These are phyloP conservation scores for Cucurbita argyrosperma DNA, from an alignment of 306 rosid species.

Conservation along the genomic window DNA sequence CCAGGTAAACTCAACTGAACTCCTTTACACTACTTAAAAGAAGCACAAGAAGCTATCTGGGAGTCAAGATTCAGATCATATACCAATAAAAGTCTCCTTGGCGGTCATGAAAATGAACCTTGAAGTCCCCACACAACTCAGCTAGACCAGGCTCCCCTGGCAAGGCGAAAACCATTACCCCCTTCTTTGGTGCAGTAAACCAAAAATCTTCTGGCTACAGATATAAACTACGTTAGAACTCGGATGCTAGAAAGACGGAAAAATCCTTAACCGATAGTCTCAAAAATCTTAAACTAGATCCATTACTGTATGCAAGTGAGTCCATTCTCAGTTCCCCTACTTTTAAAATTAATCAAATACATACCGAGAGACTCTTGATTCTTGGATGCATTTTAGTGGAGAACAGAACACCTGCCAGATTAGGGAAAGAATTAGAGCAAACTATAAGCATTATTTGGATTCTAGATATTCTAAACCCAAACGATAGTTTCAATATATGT, in stretches of 20 bases:
- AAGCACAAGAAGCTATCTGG: neutral
- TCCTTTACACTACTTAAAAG: slow-evolving; percentile 2
- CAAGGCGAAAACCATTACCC: slow-evolving; percentile 90
- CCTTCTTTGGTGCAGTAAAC: slow-evolving; percentile 96
- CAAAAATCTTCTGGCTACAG: slow-evolving; percentile 88
- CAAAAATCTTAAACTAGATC: neutral
- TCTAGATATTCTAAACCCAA: neutral
- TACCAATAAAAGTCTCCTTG: slow-evolving; percentile 99
- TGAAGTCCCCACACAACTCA: slow-evolving; percentile 82
- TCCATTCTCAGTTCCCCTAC: slow-evolving; percentile 4
- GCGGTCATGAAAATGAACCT: slow-evolving; percentile 85
- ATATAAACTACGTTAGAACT: neutral
- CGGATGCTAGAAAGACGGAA: neutral
- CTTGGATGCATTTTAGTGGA: slow-evolving; percentile 85
- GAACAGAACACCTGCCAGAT: slow-evolving; percentile 68
- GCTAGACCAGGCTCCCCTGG: slow-evolving; percentile 98
- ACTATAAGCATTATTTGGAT: neutral
- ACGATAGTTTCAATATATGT: neutral
- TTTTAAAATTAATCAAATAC: slow-evolving; percentile 18
- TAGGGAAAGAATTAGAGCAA: slow-evolving; percentile 13
- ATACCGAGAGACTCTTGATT: slow-evolving; percentile 83
- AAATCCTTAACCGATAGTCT: neutral
- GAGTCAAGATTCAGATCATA: slow-evolving; percentile 6
- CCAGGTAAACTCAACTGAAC: slow-evolving; percentile 1
- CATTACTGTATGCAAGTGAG: neutral